These are phyloP conservation scores for Rhodotorula graminis DNA, from an alignment of 768 basidiomycete genomes.

Conservation along the genomic window DNA sequence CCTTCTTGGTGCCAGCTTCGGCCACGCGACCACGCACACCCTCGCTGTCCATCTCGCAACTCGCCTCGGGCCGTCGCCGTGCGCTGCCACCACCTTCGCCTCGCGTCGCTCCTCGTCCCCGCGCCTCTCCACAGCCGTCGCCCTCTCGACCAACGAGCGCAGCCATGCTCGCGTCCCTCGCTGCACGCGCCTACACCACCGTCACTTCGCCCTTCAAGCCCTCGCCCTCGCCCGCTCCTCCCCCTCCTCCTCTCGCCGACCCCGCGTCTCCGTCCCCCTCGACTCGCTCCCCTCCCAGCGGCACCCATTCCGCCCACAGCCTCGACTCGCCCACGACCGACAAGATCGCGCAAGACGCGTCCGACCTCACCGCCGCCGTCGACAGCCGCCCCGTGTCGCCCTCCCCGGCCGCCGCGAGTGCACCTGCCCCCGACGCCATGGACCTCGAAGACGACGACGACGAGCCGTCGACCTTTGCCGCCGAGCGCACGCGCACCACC, in stretches of 20 bases:
- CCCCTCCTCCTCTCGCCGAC: background rate
- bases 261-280: background rate
- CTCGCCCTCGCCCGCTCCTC: background rate
- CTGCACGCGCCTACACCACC: background rate
- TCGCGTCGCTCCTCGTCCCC: background rate
- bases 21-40: background rate
- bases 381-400: constrained; percentile 5
- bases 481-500: background rate
- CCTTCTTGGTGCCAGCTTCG: too few relatives aligned
- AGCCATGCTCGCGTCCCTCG: constrained; percentile 1
- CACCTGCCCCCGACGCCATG: background rate
- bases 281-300: background rate
- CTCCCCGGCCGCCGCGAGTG: background rate
- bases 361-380: background rate
- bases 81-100: too few relatives aligned
- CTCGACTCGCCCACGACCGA: background rate
- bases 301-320: background rate
- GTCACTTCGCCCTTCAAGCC: constrained; percentile 1
- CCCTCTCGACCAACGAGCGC: background rate
- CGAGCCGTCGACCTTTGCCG: background rate
- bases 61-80: background rate
- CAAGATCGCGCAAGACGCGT: background rate
- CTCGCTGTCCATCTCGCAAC: too few relatives aligned
- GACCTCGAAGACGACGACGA: background rate
- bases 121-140: background rate